phyloP scores from a whole-genome alignment of 495 filamentous ascomycete genomes.

The Xylaria castorea region DNA sequence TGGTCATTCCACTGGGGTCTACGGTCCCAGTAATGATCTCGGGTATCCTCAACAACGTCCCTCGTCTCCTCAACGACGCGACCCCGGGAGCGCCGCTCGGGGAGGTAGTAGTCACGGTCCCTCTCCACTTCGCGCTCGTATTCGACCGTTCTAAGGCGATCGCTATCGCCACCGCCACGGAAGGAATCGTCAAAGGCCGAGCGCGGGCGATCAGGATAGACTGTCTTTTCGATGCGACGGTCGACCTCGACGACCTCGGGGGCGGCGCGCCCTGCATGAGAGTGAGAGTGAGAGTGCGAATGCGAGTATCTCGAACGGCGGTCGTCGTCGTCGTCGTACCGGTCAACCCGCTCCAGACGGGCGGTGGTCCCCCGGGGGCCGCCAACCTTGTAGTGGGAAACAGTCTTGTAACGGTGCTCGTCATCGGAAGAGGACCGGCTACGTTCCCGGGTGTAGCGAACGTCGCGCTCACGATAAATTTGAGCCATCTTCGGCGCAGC shows the following conservation, averaged over 20 bases:
- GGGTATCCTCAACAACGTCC: conserved; percentile 44
- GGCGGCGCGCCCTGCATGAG: conserved; percentile 40
- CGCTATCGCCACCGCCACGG: conserved; percentile 48
- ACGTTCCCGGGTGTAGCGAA: conserved; percentile 50
- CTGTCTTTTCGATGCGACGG: conserved; percentile 51
- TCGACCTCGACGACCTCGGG: conserved; percentile 55
- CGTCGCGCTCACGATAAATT: conserved; percentile 55
- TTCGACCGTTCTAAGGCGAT: conserved; percentile 57
- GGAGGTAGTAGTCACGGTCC: conserved; percentile 42
- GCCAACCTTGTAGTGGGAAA: conserved; percentile 62
- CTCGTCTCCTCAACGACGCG: conserved; percentile 49
- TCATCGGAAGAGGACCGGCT: conserved; percentile 57
- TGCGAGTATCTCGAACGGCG: conserved; percentile 47
- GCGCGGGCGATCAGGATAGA: conserved; percentile 54
- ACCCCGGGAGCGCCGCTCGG: conserved; percentile 38
- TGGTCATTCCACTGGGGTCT: conserved; percentile 48
- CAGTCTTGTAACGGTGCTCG: conserved; percentile 57
- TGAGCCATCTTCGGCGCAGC: conserved; percentile 48
- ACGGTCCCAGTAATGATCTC: conserved; percentile 50
- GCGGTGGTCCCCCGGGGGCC: conserved; percentile 36
- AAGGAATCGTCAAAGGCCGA: conserved; percentile 53
- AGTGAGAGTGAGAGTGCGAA: conserved; percentile 40
- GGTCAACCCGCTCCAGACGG: conserved; percentile 51
- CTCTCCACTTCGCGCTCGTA: conserved; percentile 61
- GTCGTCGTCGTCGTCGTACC: conserved; percentile 59